A percentile compares a stretch with the other conserved stretches of the same genome.
Evolutionary conservation across 1,284 basidiomycete species (phyloP).

Genomic region (Wallemia ichthyophaga): DNA sequence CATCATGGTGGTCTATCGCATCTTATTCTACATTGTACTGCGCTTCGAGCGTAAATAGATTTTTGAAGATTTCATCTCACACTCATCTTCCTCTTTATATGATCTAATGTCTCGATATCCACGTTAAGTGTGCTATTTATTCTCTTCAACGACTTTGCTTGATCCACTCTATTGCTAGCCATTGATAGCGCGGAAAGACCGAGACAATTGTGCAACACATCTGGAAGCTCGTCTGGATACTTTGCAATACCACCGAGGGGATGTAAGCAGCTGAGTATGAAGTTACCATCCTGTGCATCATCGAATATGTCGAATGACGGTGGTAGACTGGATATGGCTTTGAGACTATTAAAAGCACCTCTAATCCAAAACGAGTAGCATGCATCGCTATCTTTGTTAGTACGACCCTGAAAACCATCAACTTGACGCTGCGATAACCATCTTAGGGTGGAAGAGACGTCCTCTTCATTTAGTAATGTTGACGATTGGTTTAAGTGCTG

Average conservation of each 20-base stretch:
- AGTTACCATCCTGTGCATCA: neutral
- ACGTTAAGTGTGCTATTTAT: neutral
- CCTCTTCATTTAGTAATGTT: neutral
- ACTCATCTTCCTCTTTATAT: too few species aligned
- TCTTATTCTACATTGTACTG: conserved; percentile 10
- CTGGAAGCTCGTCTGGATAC: neutral
- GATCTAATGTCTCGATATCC: neutral
- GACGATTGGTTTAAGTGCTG: neutral
- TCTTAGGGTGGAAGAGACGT: neutral
- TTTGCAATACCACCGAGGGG: neutral
- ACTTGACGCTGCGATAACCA: neutral
- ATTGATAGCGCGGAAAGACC: neutral
- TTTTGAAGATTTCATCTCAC: too few species aligned
- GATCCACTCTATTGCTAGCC: neutral
- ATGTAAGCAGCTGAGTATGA: neutral
- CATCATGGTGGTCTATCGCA: conserved; percentile 13
- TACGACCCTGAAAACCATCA: neutral
- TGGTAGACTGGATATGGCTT: neutral
- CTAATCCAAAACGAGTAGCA: neutral
- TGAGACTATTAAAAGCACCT: neutral
- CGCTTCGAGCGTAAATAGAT: too few species aligned
- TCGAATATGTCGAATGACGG: neutral
- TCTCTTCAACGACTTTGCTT: neutral
- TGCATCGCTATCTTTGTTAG: neutral
- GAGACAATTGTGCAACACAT: neutral